Evolutionary conservation across 2,329 filamentous ascomycete species (phyloP).

Genomic region (Fusarium pilosicola): DNA sequence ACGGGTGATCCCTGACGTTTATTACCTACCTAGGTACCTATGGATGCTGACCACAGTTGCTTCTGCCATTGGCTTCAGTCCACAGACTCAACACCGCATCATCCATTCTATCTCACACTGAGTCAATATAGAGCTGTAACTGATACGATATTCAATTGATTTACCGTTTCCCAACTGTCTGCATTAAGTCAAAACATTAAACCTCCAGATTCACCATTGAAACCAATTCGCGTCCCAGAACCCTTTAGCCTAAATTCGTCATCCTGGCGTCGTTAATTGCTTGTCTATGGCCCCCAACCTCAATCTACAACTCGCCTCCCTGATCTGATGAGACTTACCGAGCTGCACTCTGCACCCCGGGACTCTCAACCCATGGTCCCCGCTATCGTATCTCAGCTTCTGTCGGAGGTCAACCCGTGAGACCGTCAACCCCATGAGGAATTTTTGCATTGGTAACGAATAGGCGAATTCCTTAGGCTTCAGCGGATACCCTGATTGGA

Average conservation of each 20-base stretch:
- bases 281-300: constrained; percentile 8
- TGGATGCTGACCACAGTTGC: neutral
- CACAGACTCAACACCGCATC: neutral
- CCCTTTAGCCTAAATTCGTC: constrained; percentile 17
- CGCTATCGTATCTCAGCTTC: constrained; percentile 9
- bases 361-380: constrained; percentile 27
- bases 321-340: constrained; percentile 23
- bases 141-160: neutral
- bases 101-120: neutral
- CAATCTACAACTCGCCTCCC: constrained; percentile 18
- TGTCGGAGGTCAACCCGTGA: constrained; percentile 30
- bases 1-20: neutral
- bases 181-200: constrained; percentile 1
- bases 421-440: constrained; percentile 12
- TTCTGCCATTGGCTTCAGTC: neutral
- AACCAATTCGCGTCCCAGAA: constrained; percentile 4
- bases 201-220: neutral
- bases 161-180: neutral
- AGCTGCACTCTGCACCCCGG: constrained; percentile 19
- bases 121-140: neutral
- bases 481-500: constrained; percentile 31
- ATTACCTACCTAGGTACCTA: no score
- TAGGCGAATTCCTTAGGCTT: constrained; percentile 27
- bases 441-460: constrained; percentile 19
- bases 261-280: neutral